Evolutionary conservation across 2,329 filamentous ascomycete genomes (phyloP).

Genomic region (Pseudopyrenochaeta lycopersici): DNA sequence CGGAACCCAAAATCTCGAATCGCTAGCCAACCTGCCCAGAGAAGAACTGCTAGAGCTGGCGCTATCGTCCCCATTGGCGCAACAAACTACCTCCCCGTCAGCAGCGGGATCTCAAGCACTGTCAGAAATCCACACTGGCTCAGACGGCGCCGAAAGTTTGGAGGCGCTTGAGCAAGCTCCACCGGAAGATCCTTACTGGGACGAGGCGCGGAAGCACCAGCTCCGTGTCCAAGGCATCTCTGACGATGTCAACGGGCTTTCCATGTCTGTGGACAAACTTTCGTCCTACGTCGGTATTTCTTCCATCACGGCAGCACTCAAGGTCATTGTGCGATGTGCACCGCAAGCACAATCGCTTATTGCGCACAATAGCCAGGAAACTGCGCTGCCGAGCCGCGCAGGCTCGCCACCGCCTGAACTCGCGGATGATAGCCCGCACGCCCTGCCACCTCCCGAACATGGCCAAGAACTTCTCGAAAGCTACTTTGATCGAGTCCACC

Average conservation of each 20-base stretch:
- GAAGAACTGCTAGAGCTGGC: conserved; percentile 58
- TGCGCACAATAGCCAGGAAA: conserved; percentile 52
- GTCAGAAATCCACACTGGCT: conserved; percentile 48
- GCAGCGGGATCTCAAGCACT: conserved; percentile 39
- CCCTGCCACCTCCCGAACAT: conserved; percentile 67
- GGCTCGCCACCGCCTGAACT: conserved; percentile 48
- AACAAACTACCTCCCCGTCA: conserved; percentile 43
- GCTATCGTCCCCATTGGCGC: conserved; percentile 51
- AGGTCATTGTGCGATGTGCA: conserved; percentile 70
- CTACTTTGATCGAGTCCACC: conserved; percentile 78
- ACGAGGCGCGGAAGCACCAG: conserved; percentile 64
- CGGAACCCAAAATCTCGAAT: conserved; percentile 53
- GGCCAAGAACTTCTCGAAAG: conserved; percentile 75
- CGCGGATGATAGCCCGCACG: conserved; percentile 44
- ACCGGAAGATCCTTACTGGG: conserved; percentile 70
- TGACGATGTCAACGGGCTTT: conserved; percentile 76
- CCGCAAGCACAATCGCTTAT: conserved; percentile 61
- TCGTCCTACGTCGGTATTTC: conserved; percentile 77
- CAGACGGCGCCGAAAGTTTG: conserved; percentile 62
- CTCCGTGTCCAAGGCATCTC: conserved; percentile 62
- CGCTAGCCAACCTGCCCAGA: conserved; percentile 50
- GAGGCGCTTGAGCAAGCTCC: conserved; percentile 76
- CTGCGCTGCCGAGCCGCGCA: conserved; percentile 46
- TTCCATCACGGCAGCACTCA: conserved; percentile 76
- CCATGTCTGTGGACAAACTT: conserved; percentile 67